Evolutionary conservation across 768 basidiomycete genomes (phyloP).

Genomic region (Zangia roseola): DNA sequence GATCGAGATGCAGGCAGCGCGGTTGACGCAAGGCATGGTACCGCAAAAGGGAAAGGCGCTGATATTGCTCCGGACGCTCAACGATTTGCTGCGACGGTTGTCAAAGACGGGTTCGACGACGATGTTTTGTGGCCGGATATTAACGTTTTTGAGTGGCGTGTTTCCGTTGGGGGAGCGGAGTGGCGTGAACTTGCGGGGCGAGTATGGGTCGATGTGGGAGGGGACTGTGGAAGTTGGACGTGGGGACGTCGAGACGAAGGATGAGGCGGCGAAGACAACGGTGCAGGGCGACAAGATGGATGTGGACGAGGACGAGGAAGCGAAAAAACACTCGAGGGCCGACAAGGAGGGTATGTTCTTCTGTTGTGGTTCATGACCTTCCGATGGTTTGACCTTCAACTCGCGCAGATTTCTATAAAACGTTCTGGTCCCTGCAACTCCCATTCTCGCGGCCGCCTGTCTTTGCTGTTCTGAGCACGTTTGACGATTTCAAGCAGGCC

Average conservation of each 20-base stretch:
- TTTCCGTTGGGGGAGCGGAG: constrained; percentile 88
- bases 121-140: constrained; percentile 85
- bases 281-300: constrained; percentile 56
- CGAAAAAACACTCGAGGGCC: constrained; percentile 39
- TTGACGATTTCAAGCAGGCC: constrained; percentile 65
- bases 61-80: constrained; percentile 77
- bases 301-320: constrained; percentile 47
- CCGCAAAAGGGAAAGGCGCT: constrained; percentile 90
- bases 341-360: constrained; percentile 61
- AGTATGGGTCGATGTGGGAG: constrained; percentile 81
- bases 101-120: constrained; percentile 86
- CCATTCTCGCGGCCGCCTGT: constrained; percentile 79
- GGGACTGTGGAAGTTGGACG: constrained; percentile 47
- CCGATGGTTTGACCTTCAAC: constrained; percentile 2
- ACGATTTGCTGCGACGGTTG: constrained; percentile 81
- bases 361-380: neutral
- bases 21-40: constrained; percentile 75
- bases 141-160: constrained; percentile 81
- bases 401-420: constrained; percentile 71
- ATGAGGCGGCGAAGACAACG: constrained; percentile 29
- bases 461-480: constrained; percentile 56
- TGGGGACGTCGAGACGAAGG: constrained; percentile 32
- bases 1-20: constrained; percentile 70
- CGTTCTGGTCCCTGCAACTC: constrained; percentile 87
- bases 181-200: constrained; percentile 88